Evolutionary conservation across 352 stramenopile species (phyloP), one percentile per base, ranked within the genome.

Genomic region (Phytopythium montanum): DNA sequence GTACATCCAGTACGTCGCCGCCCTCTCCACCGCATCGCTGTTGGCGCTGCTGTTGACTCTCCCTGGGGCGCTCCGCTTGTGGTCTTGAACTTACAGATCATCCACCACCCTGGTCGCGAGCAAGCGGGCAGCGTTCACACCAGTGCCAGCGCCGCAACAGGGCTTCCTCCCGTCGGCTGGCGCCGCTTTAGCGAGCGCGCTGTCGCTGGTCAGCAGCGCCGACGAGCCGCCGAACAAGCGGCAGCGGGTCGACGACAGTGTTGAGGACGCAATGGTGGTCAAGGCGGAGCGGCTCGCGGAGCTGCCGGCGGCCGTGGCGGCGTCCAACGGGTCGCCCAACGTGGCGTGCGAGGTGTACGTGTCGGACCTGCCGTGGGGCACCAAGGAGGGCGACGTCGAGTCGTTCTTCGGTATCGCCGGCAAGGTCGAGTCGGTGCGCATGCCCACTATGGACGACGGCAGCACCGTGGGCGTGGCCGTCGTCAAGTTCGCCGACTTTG

Each of bases 401-500:
- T 77, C 76, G 62, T 90, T 88, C 54, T 90, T 90, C 68, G 69
- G 77, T 31, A 75, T 82, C 26, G 76, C 72, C 31, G 76, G 80
- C 23, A 34, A 59, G 13, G 71, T 90, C 14, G 56, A 73, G 63
- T 84, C 70, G 2, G 76, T 87, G 41, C 72, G 81, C 54, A 90
- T 90, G 74, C 80, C 80, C 18, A 88, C 72, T 19, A 90, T 88
- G 74, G 62, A 76, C n/a, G 75, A 86, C 56, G 74, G 80, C 52
- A 88, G 76, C 60, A 90, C 80, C 14, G 80, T 90, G 21, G 80
- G 78, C 46, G 75, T 88, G 19, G 78, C 81, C 6, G 72, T 90
- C 56, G 72, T 90, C 48, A 73, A 69, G 9, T 90, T 90, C 62
- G 67, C 64, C 3, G 54, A 69, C 14, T 57, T 74, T n/a, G 76